Evolutionary conservation across 495 filamentous ascomycete genomes (phyloP).

Genomic region (Neurospora hispaniola): DNA sequence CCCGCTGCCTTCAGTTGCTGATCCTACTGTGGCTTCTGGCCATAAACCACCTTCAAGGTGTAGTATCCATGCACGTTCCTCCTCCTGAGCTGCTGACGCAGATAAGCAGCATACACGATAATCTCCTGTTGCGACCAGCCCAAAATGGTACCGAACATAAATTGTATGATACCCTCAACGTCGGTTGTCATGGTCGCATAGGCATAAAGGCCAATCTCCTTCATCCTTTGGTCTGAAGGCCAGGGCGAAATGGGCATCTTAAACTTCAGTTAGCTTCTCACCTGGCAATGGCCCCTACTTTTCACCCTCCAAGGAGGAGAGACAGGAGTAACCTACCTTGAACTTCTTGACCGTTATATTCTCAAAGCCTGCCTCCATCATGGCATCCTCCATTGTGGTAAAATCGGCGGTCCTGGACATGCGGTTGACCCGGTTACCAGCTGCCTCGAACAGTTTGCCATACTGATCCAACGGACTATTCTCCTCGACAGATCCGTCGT

Average conservation of each 20-base stretch:
- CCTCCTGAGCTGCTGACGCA: background rate
- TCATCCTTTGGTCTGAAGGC: background rate
- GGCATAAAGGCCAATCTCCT: background rate
- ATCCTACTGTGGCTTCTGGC: background rate
- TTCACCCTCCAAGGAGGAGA: background rate
- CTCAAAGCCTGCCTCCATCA: background rate
- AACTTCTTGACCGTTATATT: background rate
- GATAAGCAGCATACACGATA: background rate
- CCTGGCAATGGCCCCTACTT: background rate
- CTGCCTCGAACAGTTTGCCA: background rate
- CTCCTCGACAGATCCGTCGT: constrained; percentile 32
- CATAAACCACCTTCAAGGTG: background rate
- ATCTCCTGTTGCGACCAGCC: background rate
- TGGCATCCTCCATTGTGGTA: background rate
- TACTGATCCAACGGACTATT: background rate
- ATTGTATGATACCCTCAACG: background rate
- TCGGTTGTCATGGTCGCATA: background rate
- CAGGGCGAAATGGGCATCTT: background rate
- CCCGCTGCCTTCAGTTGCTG: background rate
- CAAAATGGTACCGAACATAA: background rate
- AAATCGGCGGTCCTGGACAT: background rate
- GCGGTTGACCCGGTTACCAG: background rate
- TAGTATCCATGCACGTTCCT: background rate
- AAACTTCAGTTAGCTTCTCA: background rate
- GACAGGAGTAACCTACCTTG: background rate